Evolutionary conservation across 345 rosid species (phyloP), one percentile per base, ranked within the genome.

Genomic region (Erysimum cheiranthoides): DNA sequence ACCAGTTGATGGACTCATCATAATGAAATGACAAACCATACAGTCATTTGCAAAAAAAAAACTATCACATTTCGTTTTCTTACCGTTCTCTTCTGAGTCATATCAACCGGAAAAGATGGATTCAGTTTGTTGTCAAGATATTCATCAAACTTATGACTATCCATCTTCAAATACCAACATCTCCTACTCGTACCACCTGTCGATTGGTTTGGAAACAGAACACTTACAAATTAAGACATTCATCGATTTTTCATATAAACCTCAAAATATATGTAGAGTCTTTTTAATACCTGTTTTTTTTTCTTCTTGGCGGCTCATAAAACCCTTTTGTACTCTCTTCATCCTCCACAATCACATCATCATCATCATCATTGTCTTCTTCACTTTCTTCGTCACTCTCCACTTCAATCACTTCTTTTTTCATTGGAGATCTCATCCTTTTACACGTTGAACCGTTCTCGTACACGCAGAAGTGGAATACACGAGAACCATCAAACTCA

Each of bases 401-500:
- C n/a, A 65, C 30, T 31, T 46, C 30, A n/a, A 4, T 46, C 42
- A 65, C 69, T 65, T 46, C 56, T 6, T 46, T 6, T 65, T 3
- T 42, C 17, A 6, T 10, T 16, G 17, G 56, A 10, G 42, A 46
- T 31, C 11, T 65, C 56, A 32, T 31, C 11, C 16, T 65, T 34
- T 65, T 46, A 65, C 69, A 65, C 56, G 16, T 65, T 10, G 56
- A 16, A 16, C 42, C 3, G 5, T 65, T 1, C 40, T 65, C 40
- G 10, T 16, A 65, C 11, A 46, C 45, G 31, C 45, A 47, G 4
- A 66, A 66, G 59, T 49, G 70, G 45, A 66, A 66, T 0, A 17
- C 17, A 4, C 58, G 8, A 34, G 18, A 66, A 34, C 70, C 58
- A 34, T 65, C 56, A 5, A 65, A 65, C 56, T 65, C 69, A 45